Evolutionary conservation across 2,329 filamentous ascomycete genomes (phyloP).

Genomic region (Aspergillus hiratsukae): DNA sequence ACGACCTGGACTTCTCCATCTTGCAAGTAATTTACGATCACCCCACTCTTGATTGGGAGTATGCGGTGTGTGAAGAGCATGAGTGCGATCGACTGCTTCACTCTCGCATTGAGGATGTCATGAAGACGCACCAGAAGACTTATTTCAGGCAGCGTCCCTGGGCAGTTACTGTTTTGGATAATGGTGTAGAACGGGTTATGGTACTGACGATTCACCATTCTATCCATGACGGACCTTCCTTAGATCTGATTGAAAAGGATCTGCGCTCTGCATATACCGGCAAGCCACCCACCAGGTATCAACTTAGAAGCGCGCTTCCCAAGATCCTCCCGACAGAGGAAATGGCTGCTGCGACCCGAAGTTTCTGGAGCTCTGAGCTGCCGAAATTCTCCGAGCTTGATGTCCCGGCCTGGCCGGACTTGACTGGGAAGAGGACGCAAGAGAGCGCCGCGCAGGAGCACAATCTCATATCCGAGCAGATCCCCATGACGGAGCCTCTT

Average conservation of each 20-base stretch:
- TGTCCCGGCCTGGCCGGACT: constrained; percentile 24
- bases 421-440: constrained; percentile 17
- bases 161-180: constrained; percentile 32
- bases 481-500: constrained; percentile 12
- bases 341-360: constrained; percentile 11
- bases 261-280: constrained; percentile 20
- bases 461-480: constrained; percentile 16
- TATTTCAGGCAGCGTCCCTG: constrained; percentile 32
- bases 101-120: constrained; percentile 20
- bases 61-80: constrained; percentile 10
- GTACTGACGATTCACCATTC: constrained; percentile 36
- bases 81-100: constrained; percentile 12
- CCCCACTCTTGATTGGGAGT: constrained; percentile 23
- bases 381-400: constrained; percentile 20
- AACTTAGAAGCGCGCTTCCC: constrained; percentile 25
- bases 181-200: constrained; percentile 23
- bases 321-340: constrained; percentile 17
- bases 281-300: constrained; percentile 18
- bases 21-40: constrained; percentile 27
- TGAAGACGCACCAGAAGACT: constrained; percentile 21
- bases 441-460: constrained; percentile 10
- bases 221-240: constrained; percentile 30
- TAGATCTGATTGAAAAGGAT: constrained; percentile 25
- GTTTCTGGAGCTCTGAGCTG: constrained; percentile 24
- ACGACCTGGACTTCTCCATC: constrained; percentile 17